Base-by-base conservation (phyloP, 2,329 filamentous ascomycete genomes). In the Ophiostoma populinum region DNA sequence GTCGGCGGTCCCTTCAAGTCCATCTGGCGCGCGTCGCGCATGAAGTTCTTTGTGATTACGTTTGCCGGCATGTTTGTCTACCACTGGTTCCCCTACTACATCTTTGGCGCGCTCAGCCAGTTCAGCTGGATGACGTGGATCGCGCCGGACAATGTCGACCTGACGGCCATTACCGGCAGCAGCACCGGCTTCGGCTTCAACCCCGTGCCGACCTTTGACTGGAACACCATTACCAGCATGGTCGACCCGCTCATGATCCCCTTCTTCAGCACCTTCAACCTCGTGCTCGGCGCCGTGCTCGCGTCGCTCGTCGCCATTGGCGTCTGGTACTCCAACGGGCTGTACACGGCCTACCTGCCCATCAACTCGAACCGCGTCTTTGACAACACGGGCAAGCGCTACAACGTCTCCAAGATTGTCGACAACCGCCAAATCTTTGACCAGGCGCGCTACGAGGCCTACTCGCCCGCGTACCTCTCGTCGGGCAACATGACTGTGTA, bases 391-490 rank as follows among this genome's bases (percentile, higher is more conserved):
- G 74, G 70, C 16, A 49, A 54, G 2, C 42, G 55, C 7, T 79
- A 79, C 54, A 64, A 77, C 40, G 69, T 74, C 3, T 58, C 58
- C 3, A 60, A 59, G 11, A 73, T 79, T 32, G 58, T 79, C 16
- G 65, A 64, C 36, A 58, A 72, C 43, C 55, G 61, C 36, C n/a
- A n/a, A n/a, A 58, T 64, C 11, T 67, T 80, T 38, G 65, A 78
- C 49, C 61, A 65, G 45, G 62, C 59, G 3, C 67, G 66, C 10
- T 79, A 80, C 51, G 56, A 64, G 42, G 56, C 58, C 15, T 79
- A 80, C 50, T 79, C 74, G 15, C 75, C 75, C 2, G 59, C 78
- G 4, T 79, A 68, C 46, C 56, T 79, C 13, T 63, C 70, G 3
- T 64, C 72, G 0, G 73, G 75, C 39, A 79, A 69, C 39, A 63